Evolutionary conservation across 2,329 filamentous ascomycete genomes (phyloP), one percentile per base, ranked within the genome.

Genomic region (Calonectria multiphialidica): DNA sequence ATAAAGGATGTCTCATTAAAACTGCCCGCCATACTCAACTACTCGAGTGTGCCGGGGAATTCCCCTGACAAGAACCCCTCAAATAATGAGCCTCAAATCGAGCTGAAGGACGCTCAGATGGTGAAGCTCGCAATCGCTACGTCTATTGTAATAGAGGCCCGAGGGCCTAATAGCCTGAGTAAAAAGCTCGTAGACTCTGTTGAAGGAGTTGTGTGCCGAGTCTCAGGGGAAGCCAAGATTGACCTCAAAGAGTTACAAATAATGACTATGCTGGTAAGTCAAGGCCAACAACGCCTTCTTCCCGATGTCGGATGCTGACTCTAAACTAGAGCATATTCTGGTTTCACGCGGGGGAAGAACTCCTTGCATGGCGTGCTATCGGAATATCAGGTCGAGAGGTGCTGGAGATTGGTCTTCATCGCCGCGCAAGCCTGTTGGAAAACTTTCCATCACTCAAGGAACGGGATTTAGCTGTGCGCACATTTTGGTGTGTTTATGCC

Each of bases 401-500:
- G 2, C 80, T 89, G 10, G 87, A 88, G 66, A 84, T 88, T 45
- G 88, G 88, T 0, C 81, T 89, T 0, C 87, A 89, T 70, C 81
- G 87, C 2, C 84, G 84, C 23, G 80, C 85, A 5, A 88, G 84
- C 23, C 79, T 88, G 45, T 73, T 81, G 13, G 82, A 85, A 55
- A 85, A 83, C 15, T 84, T 86, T 30, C 74, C 75, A 2, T 81
- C 84, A 23, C 72, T 75, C 0, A 71, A 79, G 3, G 74, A 80
- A 5, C 81, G 83, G 0, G 77, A 80, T 1, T 57, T 80, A 6
- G 85, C 85, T 0, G 76, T 82, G 2, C 78, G 82, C 2, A 82
- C 88, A 0, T 89, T 88, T 71, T 89, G 87, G 87, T 87, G 84
- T 35, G 86, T 88, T 25, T 89, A 89, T 65, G 85, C 87, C 0